A percentile compares a stretch with the other conserved stretches of the same genome.
Conservation (phyloP, 306 rosid species). For the Prinsepia uniflora region DNA sequence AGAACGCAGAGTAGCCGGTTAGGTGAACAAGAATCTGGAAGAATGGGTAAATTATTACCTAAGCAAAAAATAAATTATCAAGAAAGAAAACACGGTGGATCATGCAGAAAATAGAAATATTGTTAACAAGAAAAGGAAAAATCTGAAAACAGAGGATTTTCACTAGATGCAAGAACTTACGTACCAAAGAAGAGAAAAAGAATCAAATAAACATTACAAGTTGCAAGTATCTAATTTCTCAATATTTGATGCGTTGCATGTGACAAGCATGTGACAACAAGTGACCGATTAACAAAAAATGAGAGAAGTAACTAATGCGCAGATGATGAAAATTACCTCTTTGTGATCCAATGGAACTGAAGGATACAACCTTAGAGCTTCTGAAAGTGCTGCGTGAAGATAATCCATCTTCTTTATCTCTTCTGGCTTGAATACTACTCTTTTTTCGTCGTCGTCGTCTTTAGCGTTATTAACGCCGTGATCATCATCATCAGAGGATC, state of each 20-base stretch:
- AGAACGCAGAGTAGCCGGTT: neutral
- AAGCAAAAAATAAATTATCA: no score
- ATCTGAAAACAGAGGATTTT: no score
- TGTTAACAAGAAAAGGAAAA: no score
- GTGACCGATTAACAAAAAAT: neutral
- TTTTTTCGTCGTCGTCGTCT: neutral
- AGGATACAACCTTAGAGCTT: slow-evolving; percentile 83
- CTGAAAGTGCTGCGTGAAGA: slow-evolving; percentile 88
- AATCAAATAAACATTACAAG: no score
- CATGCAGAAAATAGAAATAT: no score
- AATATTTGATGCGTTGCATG: no score
- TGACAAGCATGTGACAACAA: neutral
- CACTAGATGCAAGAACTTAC: no score
- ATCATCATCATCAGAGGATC: slow-evolving; percentile 30
- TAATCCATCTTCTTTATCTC: slow-evolving; percentile 93
- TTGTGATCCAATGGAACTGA: slow-evolving; percentile 91
- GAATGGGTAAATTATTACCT: no score
- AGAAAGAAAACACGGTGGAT: no score
- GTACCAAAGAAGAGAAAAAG: no score
- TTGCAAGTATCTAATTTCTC: no score
- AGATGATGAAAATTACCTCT: slow-evolving; percentile 48
- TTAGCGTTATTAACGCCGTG: neutral
- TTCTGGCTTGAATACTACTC: slow-evolving; percentile 42
- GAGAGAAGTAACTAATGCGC: neutral
- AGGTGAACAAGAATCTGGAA: neutral